Evolutionary conservation across 805 yeast species (phyloP), one percentile per base, ranked within the genome.

Genomic region (Pichia californica): DNA sequence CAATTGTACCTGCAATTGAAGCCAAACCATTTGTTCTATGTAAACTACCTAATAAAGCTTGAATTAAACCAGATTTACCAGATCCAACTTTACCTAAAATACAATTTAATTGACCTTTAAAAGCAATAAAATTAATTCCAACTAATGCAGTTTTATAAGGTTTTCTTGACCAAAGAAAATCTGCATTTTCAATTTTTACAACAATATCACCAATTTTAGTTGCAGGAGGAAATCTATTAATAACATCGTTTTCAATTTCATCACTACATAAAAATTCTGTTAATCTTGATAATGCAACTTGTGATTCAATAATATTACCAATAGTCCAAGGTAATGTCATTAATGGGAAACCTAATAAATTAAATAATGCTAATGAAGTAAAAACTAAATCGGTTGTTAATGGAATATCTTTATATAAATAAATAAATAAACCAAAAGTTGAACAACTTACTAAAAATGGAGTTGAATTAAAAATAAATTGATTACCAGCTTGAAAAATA

Each of bases 301-400:
- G 84, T 2, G 97, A 88, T 62, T 93, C 99, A 48, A 94, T 82
- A 39, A 88, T 66, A 36, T 85, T 72, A 15, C 95, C 82, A 49
- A 93, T 79, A 14, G 91, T 89, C 77, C 80, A 85, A 34, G 99
- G 99, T 50, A 93, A 74, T 31, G 88, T 87, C 10, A 94, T 89
- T 50, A 93, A 72, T 36, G 99, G 99, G 77, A 93, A 93, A 0
- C 84, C 74, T 47, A 93, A 73, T 58, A 93, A 69, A 62, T 91
- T 93, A 71, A 91, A 93, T 41, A 89, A 71, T 7, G 96, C 74
- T 44, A 88, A 71, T 3, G 97, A 95, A 25, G 96, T 88, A 70
- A 91, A 85, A 6, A 93, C 96, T 49, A 89, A 72, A 53, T 93
- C 98, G 1, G 97, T 84, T 1, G 91, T 75, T 57, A 93, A 73